These are phyloP conservation scores for Paramecium caudatum DNA, from an alignment of 73 alveolate genomes.

Conservation along the genomic window DNA sequence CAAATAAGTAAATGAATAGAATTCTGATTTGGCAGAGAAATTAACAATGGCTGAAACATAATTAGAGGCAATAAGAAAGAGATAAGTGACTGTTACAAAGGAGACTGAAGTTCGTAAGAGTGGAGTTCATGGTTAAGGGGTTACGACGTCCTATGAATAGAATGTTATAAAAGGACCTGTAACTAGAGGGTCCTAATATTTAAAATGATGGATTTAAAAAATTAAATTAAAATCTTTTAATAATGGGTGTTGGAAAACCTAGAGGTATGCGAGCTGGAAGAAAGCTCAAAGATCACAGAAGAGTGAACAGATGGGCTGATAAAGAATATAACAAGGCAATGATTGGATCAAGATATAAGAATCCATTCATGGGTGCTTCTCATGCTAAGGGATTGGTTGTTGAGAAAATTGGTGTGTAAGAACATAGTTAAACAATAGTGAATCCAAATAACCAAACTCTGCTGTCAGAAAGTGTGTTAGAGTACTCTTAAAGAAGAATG, in stretches of 20 bases:
- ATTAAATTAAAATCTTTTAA: slow-evolving; percentile 56
- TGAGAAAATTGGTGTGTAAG: slow-evolving; percentile 80
- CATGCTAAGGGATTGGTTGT: slow-evolving; percentile 87
- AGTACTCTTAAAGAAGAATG: slow-evolving; percentile 85
- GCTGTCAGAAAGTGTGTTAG: slow-evolving; percentile 91
- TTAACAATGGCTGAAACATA: slow-evolving; percentile 56
- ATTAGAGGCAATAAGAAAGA: slow-evolving; percentile 37
- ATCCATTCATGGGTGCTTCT: slow-evolving; percentile 88
- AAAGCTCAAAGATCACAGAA: slow-evolving; percentile 78
- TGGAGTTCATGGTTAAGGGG: slow-evolving; percentile 19
- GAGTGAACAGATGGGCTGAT: slow-evolving; percentile 86
- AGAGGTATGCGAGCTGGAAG: slow-evolving; percentile 80
- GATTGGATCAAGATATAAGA: slow-evolving; percentile 85
- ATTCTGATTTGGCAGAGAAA: slow-evolving; percentile 48
- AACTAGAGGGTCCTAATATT: slow-evolving; percentile 25
- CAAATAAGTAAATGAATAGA: neutral
- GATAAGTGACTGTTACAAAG: slow-evolving; percentile 24
- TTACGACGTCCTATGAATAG: neutral
- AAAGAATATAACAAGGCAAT: slow-evolving; percentile 83
- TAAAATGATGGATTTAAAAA: slow-evolving; percentile 25
- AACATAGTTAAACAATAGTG: slow-evolving; percentile 50
- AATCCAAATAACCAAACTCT: slow-evolving; percentile 89
- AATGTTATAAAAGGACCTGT: slow-evolving; percentile 18
- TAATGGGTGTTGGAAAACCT: slow-evolving; percentile 79
- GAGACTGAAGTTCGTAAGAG: slow-evolving; percentile 49